Evolutionary conservation across 306 rosid species (phyloP), one percentile per base, ranked within the genome.

Genomic region (Arachis stenosperma): DNA sequence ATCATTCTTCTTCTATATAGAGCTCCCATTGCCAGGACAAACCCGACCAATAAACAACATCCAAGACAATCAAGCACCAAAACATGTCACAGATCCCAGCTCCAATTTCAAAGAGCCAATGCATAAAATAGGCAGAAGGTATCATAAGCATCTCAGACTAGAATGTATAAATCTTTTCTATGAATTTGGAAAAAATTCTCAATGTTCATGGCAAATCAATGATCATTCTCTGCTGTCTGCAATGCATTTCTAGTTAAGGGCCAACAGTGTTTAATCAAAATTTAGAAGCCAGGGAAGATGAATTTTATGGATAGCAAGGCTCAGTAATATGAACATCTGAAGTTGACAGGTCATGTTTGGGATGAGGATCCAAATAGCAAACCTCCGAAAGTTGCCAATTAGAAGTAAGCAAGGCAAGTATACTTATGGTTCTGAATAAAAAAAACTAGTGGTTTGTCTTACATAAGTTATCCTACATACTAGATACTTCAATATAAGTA

Each of bases 41-140:
- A 77, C 76, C 90, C 86, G 48, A 89, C 84, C 92, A 83, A 83
- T 76, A 86, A 88, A 85, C 85, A 86, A 86, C 75, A 87, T 85
- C 89, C 94, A 87, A 84, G 82, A 61, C 85, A 88, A 88, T 78
- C 82, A 77, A 82, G 90, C 64, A 33, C 82, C 92, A 85, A 81
- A 80, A 78, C 89, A 86, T 91, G 89, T 63, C 96, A 81, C 87
- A 83, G 90, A 88, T 85, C 96, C 93, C 98, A 95, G 96, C 99
- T 95, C 99, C 96, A 91, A 91, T 82, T 88, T 86, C 88, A 83
- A 83, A 88, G 96, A 95, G 93, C 92, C 91, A 90, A 87, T 78
- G 83, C 85, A 78, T 14, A 85, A 82, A 82, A 87, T 70, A 88
- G 86, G 87, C 84, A 90, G 92, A 84, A 87, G 82, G 87, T 85